Base-by-base conservation (phyloP, 176 grass and related monocot genomes). In the Hordeum vulgare region DNA sequence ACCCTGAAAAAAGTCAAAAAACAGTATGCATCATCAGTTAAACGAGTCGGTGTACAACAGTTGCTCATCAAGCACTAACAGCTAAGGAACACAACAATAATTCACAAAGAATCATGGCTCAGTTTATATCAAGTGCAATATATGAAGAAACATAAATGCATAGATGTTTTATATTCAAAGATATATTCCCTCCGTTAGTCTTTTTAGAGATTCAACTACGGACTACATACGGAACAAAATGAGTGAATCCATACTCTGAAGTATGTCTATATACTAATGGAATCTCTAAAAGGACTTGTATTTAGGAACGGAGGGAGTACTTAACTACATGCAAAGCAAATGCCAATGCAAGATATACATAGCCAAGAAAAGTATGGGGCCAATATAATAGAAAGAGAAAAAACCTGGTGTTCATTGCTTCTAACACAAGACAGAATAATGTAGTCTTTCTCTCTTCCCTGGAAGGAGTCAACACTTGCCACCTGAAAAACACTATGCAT, bases 371-470 rank as follows among this genome's bases (percentile, higher is more conserved):
- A 66, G 54, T 54, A 65, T 47, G n/a, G 25, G 10, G 7, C 20
- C 72, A 39, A 90, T 21, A 26, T 34, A 45, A 84, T 70, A 25
- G 69, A 75, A 75, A 79, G 13, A 62, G 42, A 27, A 87, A 34
- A 51, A 60, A 96, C 97, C 93, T 99, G 97, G 86, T 96, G 97
- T 61, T 99, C 97, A 61, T 99, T 99, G 86, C 97, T 99, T 81
- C 97, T 88, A 82, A 99, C 97, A 84, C 97, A 99, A 86, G 97
- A 99, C 44, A 99, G 73, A 79, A 99, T 99, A 78, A 99, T 99
- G 81, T 99, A 99, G 85, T 99, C 97, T 84, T 99, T 99, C 76
- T 99, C 97, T 86, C 97, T 94, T 53, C 97, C 97, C 79, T 99
- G 97, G 78, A 99, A 99, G 21, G 97, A 99, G 86, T 99, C 97